Evolutionary conservation across 2,329 filamentous ascomycete species (phyloP), one percentile per base, ranked within the genome.

Genomic region (Byssothecium circinans): DNA sequence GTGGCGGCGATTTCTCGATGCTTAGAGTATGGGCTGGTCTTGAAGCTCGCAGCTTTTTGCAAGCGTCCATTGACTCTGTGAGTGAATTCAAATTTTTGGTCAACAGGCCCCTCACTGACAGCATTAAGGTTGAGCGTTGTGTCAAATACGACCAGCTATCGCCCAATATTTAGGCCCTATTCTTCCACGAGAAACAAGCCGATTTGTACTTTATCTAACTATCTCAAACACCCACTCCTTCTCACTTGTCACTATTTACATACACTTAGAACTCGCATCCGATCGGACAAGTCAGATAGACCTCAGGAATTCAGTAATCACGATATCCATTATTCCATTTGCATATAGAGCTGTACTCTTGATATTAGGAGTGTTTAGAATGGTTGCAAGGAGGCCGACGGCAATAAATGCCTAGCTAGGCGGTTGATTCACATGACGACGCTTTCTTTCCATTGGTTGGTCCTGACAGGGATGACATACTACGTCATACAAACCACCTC

Each of bases 141-240:
- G 91, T 96, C 62, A 94, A 91, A 68, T 95, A 92, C 59, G 91
- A 96, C 72, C 80, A 89, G 54, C 75, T 96, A 51, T 89, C 89
- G 40, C 91, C 91, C 2, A 96, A 95, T 75, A 84, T 95, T 55
- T 96, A 67, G 8, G 14, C 12, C 4, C 14, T 5, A 5, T 5
- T 12, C 29, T 20, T 12, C 23, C 3, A 25, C 36, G 25, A 39
- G 22, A 39, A n/a, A n/a, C n/a, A n/a, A n/a, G n/a, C n/a, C n/a
- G n/a, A n/a, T n/a, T n/a, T n/a, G n/a, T n/a, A n/a, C n/a, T n/a
- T n/a, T n/a, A n/a, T n/a, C n/a, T n/a, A n/a, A n/a, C n/a, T n/a
- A n/a, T n/a, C n/a, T n/a, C n/a, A n/a, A n/a, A n/a, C n/a, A n/a
- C n/a, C n/a, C n/a, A n/a, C n/a, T n/a, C n/a, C n/a, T n/a, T n/a